Evolutionary conservation across 495 filamentous ascomycete genomes (phyloP), one percentile per base, ranked within the genome.

Genomic region (Tetracladium marchalianum): DNA sequence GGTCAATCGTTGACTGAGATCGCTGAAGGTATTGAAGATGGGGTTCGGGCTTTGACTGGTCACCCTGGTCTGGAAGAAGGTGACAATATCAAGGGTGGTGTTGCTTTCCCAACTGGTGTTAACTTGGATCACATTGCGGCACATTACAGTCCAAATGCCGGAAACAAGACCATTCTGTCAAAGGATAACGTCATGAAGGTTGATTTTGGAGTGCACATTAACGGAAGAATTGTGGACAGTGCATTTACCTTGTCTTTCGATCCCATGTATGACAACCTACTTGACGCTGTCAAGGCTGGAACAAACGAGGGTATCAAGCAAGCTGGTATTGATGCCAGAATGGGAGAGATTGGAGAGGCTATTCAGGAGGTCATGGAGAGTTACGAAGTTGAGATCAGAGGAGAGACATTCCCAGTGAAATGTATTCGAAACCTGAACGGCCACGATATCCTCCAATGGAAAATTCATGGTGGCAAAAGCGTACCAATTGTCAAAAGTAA

Each of bases 321-420:
- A 68, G 86, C 87, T 9, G 87, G 86, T 46, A 87, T 89, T 56
- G 87, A 90, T 57, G 84, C 79, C 40, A 74, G 86, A 35, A 75
- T 93, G 41, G 77, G 77, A 40, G 81, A 90, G 47, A 82, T 93
- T 49, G 84, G 86, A 39, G 80, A 70, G 4, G 70, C 69, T 27
- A 90, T 93, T 50, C 87, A 93, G 63, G 87, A 93, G 56, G 73
- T 77, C 33, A 93, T 93, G 86, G 87, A 93, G 63, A 87, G 82
- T 62, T 90, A 90, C 63, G 86, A 93, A 63, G 75, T 86, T 34
- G 82, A 86, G 56, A 70, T 92, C 52, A 75, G 81, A 56, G 84
- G 87, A 12, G 80, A 77, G 11, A 87, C 80, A 10, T 73, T 85
- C 56, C 89, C 85, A 6, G 76, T 95, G 54, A 94, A 93, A 68